Evolutionary conservation across 2,329 filamentous ascomycete genomes (phyloP).

Genomic region (Phaeoacremonium minimum): DNA sequence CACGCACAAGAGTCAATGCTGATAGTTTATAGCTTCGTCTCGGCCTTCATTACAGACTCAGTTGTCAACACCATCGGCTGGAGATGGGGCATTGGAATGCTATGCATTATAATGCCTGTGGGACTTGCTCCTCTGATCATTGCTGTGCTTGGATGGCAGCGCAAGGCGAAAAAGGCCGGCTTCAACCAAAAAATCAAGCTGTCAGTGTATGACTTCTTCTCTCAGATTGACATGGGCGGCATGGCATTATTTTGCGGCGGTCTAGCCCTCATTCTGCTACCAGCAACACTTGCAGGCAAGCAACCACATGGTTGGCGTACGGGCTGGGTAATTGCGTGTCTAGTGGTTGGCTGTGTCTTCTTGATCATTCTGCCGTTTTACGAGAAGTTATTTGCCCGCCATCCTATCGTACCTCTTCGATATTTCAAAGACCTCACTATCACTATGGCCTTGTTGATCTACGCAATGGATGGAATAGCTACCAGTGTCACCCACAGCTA

Average conservation of each 20-base stretch:
- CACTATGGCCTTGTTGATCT: slow-evolving; percentile 32
- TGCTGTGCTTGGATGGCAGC: slow-evolving; percentile 43
- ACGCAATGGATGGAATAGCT: slow-evolving; percentile 34
- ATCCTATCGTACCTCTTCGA: slow-evolving; percentile 38
- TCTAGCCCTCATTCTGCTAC: slow-evolving; percentile 41
- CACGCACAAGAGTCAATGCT: not conserved
- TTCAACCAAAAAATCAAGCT: slow-evolving; percentile 24
- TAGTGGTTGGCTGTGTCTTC: slow-evolving; percentile 33
- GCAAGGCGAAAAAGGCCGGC: slow-evolving; percentile 39
- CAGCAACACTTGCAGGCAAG: slow-evolving; percentile 37
- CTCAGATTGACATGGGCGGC: slow-evolving; percentile 32
- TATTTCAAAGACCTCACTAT: slow-evolving; percentile 40
- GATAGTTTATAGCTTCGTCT: not conserved
- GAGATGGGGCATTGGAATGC: slow-evolving; percentile 56
- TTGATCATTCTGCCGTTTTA: slow-evolving; percentile 39
- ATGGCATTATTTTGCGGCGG: slow-evolving; percentile 41
- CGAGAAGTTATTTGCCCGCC: slow-evolving; percentile 34
- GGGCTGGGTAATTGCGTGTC: slow-evolving; percentile 36
- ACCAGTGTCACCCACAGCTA: slow-evolving; percentile 41
- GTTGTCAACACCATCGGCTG: slow-evolving; percentile 43
- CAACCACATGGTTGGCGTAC: slow-evolving; percentile 35
- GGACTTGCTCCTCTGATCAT: slow-evolving; percentile 43
- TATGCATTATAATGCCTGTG: slow-evolving; percentile 46
- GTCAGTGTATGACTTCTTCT: slow-evolving; percentile 26
- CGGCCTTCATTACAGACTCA: slow-evolving; percentile 42